Evolutionary conservation across 768 basidiomycete species (phyloP), one percentile per base, ranked within the genome.

Genomic region (Russula sp.): DNA sequence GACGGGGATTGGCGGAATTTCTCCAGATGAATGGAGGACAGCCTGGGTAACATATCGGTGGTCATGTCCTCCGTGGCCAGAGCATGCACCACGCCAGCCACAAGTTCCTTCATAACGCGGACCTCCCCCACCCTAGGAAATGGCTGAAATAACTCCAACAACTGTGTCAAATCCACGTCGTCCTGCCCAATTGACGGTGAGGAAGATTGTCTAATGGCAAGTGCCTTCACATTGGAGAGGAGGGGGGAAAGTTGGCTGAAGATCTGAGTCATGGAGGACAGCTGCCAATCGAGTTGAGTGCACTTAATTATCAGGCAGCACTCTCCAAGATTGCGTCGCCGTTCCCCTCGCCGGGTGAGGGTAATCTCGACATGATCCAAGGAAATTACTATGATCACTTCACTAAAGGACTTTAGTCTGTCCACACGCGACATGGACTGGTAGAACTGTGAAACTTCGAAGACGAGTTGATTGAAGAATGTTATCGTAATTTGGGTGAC

Each of bases 381-480:
- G 7, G 25, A 7, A 7, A 13, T 6, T 11, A 20, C 6, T 20
- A 60, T 20, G 3, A 20, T 5, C 8, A 42, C 45, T 6, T 39
- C 20, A n/a, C 6, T 41, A n/a, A 25, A 42, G 14, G 43, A 25
- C 8, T 7, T 10, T 10, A 45, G 38, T 13, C 11, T 14, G 18
- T 43, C 39, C 7, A 45, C 6, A 20, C 32, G 53, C n/a, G 20
- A 10, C 16, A 60, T 22, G 25, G 57, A 61, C 29, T 7, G 18
- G 14, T 3, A 51, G 18, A 61, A 14, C 13, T 57, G 60, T 32
- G 55, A 55, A 2, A 57, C n/a, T 20, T 61, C 42, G 22, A 57
- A 32, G 41, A 34, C 2, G 25, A 45, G 48, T 29, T 56, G 48
- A 25, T 51, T 56, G 48, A n/a, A 51, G n/a, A 51, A 22, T 14